A percentile compares a stretch with the other conserved stretches of the same genome.
phyloP scores from a whole-genome alignment of 2,329 filamentous ascomycete species.

The Diplodia seriata region DNA sequence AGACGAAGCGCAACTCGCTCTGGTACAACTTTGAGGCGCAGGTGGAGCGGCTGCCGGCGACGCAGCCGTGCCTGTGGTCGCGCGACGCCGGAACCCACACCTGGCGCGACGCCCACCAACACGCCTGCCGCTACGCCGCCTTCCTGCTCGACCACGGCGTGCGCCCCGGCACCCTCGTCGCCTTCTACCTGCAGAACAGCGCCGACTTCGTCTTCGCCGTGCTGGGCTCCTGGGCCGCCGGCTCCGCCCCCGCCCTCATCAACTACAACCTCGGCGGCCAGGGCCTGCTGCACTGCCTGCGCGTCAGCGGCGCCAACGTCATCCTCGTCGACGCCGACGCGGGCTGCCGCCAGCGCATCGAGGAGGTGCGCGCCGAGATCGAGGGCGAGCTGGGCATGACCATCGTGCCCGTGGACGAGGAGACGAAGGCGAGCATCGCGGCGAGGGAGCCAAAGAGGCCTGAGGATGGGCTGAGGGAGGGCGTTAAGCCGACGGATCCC shows the following conservation, averaged over 20 bases:
- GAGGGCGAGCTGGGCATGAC: constrained; percentile 65
- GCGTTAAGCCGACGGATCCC: constrained; percentile 51
- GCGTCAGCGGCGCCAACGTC: constrained; percentile 62
- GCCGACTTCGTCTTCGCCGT: constrained; percentile 71
- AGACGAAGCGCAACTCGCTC: constrained; percentile 59
- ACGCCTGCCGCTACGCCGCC: constrained; percentile 47
- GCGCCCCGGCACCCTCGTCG: constrained; percentile 66
- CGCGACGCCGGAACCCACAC: constrained; percentile 66
- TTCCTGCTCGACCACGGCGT: constrained; percentile 56
- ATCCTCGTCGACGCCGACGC: constrained; percentile 65
- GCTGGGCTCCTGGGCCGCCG: constrained; percentile 63
- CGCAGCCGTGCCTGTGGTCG: constrained; percentile 54
- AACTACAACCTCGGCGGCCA: constrained; percentile 73
- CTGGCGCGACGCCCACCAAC: constrained; percentile 48
- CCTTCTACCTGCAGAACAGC: constrained; percentile 71
- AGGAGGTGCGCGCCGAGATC: constrained; percentile 57
- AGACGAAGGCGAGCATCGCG: constrained; percentile 52
- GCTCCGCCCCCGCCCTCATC: constrained; percentile 72
- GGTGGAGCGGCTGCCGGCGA: constrained; percentile 47
- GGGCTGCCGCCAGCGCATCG: constrained; percentile 46
- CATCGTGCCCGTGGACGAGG: constrained; percentile 60
- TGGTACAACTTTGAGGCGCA: constrained; percentile 71
- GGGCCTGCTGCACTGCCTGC: constrained; percentile 70
- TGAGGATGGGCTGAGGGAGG: constrained; percentile 53
- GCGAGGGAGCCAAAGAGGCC: constrained; percentile 51